Evolutionary conservation across 768 basidiomycete species (phyloP).

Genomic region (Amanita fuliginea): DNA sequence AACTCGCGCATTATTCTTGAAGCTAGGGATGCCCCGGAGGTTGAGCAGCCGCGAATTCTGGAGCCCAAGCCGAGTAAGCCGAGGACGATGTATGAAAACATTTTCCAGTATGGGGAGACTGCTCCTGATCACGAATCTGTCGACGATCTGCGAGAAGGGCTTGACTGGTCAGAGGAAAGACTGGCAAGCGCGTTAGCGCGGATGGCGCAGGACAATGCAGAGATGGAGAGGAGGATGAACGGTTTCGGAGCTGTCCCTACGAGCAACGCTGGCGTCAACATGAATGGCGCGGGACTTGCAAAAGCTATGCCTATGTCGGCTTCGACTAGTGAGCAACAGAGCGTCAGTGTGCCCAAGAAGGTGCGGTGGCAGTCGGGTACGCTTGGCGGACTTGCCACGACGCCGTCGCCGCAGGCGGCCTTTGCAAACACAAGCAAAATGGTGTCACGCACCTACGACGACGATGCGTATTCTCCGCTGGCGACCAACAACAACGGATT

Average conservation of each 20-base stretch:
- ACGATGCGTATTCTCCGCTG: conserved; percentile 3
- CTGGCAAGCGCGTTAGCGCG: background rate
- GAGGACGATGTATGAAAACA: conserved; percentile 3
- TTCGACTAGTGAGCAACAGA: background rate
- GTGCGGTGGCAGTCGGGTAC: conserved; percentile 1
- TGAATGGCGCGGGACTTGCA: background rate
- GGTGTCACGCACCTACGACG: background rate
- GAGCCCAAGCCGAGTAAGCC: conserved; percentile 6
- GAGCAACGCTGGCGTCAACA: background rate
- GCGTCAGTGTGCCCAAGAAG: background rate
- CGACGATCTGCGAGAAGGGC: conserved; percentile 1
- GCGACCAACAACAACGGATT: background rate
- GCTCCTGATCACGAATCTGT: background rate
- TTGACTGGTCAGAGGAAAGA: conserved; percentile 2
- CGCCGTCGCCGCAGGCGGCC: background rate
- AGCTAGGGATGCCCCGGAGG: background rate
- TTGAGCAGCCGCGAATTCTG: conserved; percentile 1
- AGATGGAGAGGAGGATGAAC: conserved; percentile 3
- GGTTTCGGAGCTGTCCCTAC: background rate
- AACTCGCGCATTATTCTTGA: conserved; percentile 6
- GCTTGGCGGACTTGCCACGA: background rate
- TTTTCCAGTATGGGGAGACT: conserved; percentile 3
- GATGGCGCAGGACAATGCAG: conserved; percentile 1
- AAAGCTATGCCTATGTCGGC: background rate
- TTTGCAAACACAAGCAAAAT: background rate